phyloP scores from a whole-genome alignment of 352 stramenopile species.

The Phytophthora pseudosyringae region DNA sequence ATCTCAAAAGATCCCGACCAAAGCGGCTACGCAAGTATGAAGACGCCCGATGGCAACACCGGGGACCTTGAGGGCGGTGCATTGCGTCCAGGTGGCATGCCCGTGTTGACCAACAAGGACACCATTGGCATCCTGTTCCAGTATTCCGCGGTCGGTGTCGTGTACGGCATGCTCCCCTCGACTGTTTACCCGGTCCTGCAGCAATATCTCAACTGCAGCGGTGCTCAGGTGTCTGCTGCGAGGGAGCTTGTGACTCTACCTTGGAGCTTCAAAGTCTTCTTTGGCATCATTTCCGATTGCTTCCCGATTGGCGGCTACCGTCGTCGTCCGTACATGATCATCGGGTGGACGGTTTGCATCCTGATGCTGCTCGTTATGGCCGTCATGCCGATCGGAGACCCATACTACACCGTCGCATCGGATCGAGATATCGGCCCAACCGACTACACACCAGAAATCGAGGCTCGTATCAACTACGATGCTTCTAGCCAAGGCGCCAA shows the following conservation, averaged over 20 bases:
- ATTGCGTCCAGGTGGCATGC: constrained; percentile 21
- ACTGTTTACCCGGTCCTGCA: constrained; percentile 23
- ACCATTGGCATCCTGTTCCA: constrained; percentile 21
- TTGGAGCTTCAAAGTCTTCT: constrained; percentile 31
- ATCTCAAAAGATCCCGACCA: constrained; percentile 13
- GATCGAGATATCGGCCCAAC: constrained; percentile 20
- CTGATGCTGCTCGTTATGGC: constrained; percentile 26
- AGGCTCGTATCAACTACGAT: constrained; percentile 21
- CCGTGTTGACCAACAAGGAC: constrained; percentile 15
- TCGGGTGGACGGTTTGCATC: constrained; percentile 28
- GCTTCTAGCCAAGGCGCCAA: constrained; percentile 19
- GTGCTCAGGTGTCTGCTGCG: constrained; percentile 17
- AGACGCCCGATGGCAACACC: constrained; percentile 5
- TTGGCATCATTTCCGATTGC: constrained; percentile 27
- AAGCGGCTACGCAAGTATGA: constrained; percentile 4
- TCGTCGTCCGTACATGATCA: constrained; percentile 27
- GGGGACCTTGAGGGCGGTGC: constrained; percentile 19
- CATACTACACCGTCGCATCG: constrained; percentile 23
- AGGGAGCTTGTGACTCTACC: constrained; percentile 19
- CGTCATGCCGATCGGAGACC: constrained; percentile 17
- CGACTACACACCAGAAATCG: constrained; percentile 22
- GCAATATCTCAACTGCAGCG: constrained; percentile 27
- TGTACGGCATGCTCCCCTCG: constrained; percentile 18
- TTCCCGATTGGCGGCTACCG: constrained; percentile 19
- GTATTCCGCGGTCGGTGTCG: constrained; percentile 17